These are phyloP conservation scores for Paramecium bursaria DNA, from an alignment of 73 alveolate genomes.

Conservation along the genomic window DNA sequence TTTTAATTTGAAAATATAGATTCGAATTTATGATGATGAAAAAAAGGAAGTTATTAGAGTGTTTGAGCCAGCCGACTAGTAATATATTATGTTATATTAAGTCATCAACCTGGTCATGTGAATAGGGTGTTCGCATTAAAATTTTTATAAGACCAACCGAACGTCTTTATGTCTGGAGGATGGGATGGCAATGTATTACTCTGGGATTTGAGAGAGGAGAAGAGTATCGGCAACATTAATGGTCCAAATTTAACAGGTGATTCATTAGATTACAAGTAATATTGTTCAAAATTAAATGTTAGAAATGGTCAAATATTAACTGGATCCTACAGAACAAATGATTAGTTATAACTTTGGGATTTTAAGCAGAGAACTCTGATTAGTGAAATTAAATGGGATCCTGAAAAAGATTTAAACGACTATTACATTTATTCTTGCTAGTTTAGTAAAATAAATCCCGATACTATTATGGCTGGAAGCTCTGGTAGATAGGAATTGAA, in stretches of 20 bases:
- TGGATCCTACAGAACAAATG: slow-evolving; percentile 84
- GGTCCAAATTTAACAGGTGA: slow-evolving; percentile 89
- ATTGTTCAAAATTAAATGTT: background rate
- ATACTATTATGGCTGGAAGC: slow-evolving; percentile 83
- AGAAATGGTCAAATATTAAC: slow-evolving; percentile 83
- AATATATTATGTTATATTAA: background rate
- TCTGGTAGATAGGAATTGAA: slow-evolving; percentile 82
- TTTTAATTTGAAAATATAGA: slow-evolving; percentile 25
- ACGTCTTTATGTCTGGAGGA: slow-evolving; percentile 86
- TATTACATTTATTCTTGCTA: slow-evolving; percentile 82
- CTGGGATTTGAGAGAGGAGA: slow-evolving; percentile 88
- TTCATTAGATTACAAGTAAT: slow-evolving; percentile 72
- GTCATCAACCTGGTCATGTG: slow-evolving; percentile 84
- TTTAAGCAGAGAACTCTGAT: slow-evolving; percentile 79
- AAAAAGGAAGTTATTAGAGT: slow-evolving; percentile 76
- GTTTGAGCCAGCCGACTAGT: slow-evolving; percentile 78
- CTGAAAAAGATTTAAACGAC: slow-evolving; percentile 66
- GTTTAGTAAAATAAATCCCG: slow-evolving; percentile 77
- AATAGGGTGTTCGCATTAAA: slow-evolving; percentile 86
- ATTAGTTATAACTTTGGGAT: slow-evolving; percentile 84
- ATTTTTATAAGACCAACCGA: slow-evolving; percentile 80
- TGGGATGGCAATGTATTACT: slow-evolving; percentile 89
- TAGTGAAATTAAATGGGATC: slow-evolving; percentile 78
- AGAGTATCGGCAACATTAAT: slow-evolving; percentile 79
- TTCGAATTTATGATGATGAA: slow-evolving; percentile 71